Conservation (phyloP, 2,329 filamentous ascomycete species). For the Aciculosporium take region DNA sequence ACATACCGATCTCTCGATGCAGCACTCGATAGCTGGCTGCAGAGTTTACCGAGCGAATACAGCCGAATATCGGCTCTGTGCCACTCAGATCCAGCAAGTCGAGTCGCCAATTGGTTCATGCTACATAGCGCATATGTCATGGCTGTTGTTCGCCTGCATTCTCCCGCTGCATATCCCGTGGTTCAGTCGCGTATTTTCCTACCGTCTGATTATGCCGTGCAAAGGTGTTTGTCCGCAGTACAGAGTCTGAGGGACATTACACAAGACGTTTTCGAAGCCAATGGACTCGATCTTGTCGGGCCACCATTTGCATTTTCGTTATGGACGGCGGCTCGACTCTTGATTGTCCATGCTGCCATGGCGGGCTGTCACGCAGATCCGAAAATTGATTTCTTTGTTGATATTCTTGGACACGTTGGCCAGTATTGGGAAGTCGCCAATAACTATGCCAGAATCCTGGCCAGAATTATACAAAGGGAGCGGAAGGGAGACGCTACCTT, state of each 20-base stretch:
- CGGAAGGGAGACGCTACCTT: constrained; percentile 23
- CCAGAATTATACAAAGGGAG: constrained; percentile 22
- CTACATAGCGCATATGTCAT: constrained; percentile 31
- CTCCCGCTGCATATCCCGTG: constrained; percentile 28
- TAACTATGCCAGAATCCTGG: constrained; percentile 27
- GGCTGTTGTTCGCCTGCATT: constrained; percentile 28
- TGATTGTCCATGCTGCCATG: constrained; percentile 27
- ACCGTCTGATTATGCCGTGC: constrained; percentile 30
- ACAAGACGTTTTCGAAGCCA: constrained; percentile 28
- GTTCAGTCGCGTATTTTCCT: constrained; percentile 26
- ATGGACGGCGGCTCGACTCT: constrained; percentile 27
- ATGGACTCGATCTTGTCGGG: constrained; percentile 27
- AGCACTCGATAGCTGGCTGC: constrained; percentile 26
- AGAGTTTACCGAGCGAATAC: constrained; percentile 29
- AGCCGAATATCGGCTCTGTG: constrained; percentile 30
- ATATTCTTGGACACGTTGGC: constrained; percentile 26
- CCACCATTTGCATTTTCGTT: constrained; percentile 31
- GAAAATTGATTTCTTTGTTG: constrained; percentile 29
- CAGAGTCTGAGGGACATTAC: constrained; percentile 29
- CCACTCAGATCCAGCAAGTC: constrained; percentile 29
- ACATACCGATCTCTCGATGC: constrained; percentile 25
- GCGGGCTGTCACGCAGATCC: constrained; percentile 22
- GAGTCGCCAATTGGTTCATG: constrained; percentile 33
- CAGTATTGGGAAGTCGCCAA: constrained; percentile 30
- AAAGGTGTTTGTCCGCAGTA: constrained; percentile 28